Percentiles rank a stretch among this genome's conserved stretches.
Conservation (phyloP, 192 early-diverging fungal species). For the Jimgerdemannia lactiflua region DNA sequence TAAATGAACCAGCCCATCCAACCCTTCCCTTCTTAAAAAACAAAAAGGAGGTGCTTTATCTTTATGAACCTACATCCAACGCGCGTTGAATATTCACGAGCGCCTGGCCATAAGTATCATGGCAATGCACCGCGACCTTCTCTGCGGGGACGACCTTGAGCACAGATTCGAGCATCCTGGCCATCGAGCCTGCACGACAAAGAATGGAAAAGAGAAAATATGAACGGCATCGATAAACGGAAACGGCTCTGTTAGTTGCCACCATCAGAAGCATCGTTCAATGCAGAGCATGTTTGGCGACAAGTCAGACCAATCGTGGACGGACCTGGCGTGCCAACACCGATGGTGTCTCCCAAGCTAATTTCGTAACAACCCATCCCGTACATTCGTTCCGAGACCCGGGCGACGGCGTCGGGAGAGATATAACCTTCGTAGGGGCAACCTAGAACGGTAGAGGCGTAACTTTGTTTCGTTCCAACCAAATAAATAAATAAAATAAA, state of each 20-base stretch:
- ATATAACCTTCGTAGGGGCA: slow-evolving; percentile 92
- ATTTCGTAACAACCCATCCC: slow-evolving; percentile 98
- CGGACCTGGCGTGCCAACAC: slow-evolving; percentile 71
- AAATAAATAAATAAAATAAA: neutral
- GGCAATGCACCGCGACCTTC: slow-evolving; percentile 88
- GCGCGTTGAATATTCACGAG: slow-evolving; percentile 88
- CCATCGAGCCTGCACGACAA: slow-evolving; percentile 36
- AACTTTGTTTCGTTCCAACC: slow-evolving; percentile 57
- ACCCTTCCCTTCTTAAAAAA: neutral
- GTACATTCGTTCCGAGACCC: slow-evolving; percentile 65
- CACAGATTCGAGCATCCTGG: slow-evolving; percentile 68
- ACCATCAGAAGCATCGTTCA: no score
- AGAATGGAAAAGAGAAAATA: slow-evolving; percentile 4
- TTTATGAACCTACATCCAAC: slow-evolving; percentile 45
- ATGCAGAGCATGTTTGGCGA: neutral
- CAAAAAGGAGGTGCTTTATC: neutral
- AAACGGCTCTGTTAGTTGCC: no score
- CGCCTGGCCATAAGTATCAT: slow-evolving; percentile 98
- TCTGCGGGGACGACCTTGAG: slow-evolving; percentile 67
- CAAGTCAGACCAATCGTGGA: neutral
- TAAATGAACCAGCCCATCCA: neutral
- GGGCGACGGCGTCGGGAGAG: slow-evolving; percentile 64
- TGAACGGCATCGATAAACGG: neutral
- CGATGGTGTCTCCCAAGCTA: slow-evolving; percentile 95
- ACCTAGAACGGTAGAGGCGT: slow-evolving; percentile 88